Evolutionary conservation across 2,329 filamentous ascomycete genomes (phyloP), one percentile per base, ranked within the genome.

Genomic region (Arachnomyces sp.): DNA sequence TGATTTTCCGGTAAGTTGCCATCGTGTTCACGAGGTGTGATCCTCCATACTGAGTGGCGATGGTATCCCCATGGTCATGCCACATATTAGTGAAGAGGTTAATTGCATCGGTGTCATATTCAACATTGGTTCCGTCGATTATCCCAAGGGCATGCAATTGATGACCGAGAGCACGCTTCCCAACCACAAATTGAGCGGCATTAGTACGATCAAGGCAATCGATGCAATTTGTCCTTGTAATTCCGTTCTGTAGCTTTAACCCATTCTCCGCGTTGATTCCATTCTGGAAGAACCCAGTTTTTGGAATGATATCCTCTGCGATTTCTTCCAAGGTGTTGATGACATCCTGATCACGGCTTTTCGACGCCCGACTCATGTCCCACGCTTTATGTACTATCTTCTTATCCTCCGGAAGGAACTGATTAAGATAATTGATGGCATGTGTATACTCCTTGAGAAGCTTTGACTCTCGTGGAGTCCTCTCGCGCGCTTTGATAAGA

Each of bases 41-140:
- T 7, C 92, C 92, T 42, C 92, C 92, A 53, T 98, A 98, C 60
- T 98, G 92, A 39, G 96, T 84, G 1, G 92, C 92, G 54, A 98
- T 96, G 3, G 89, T 95, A 61, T 98, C 92, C 42, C 92, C 92
- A 57, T 98, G 92, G 51, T 94, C 88, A 60, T 96, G 89, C 67
- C 89, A 95, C 90, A 98, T 96, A 54, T 94, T 86, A 1, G 92
- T 96, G 53, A 98, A 95, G 7, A 95, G 76, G 52, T 96, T 95
- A 43, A 95, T 84, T 2, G 87, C 88, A 64, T 98, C 92, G 0
- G 88, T 95, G 54, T 98, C 92, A 56, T 95, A 98, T 43, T 90
- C 83, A 38, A 98, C 78, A 1, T 76, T 78, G 1, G 84, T 83
- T 29, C 83, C 77, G 42, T 81, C 78, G 18, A 96, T 82, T 21